A percentile compares a stretch with the other conserved stretches of the same genome.
Evolutionary conservation across 768 basidiomycete species (phyloP).

Genomic region (Leucocoprinus leucothites): DNA sequence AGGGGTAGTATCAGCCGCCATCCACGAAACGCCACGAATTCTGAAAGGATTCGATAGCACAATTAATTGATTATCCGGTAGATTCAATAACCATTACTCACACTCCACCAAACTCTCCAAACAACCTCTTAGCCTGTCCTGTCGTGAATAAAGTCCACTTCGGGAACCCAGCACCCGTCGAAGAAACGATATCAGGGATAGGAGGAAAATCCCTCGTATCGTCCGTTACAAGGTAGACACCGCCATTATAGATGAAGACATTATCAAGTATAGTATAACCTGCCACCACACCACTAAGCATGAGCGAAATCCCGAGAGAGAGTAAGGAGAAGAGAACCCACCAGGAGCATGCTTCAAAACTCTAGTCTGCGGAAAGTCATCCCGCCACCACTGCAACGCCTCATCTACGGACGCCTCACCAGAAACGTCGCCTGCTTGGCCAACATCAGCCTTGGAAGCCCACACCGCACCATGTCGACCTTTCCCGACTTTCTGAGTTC

Average conservation of each 20-base stretch:
- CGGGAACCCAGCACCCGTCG: constrained; percentile 29
- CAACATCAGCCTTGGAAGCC: constrained; percentile 31
- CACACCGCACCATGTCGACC: constrained; percentile 44
- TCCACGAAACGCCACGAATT: constrained; percentile 68
- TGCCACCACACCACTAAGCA: constrained; percentile 22
- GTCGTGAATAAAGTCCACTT: constrained; percentile 62
- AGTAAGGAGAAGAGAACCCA: constrained; percentile 25
- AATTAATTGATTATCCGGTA: background rate
- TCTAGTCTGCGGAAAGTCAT: constrained; percentile 51
- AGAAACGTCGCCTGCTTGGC: constrained; percentile 22
- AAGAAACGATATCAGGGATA: constrained; percentile 47
- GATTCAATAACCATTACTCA: constrained; percentile 23
- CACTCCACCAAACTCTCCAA: constrained; percentile 57
- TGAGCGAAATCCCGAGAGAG: too few relatives aligned
- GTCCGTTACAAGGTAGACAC: constrained; percentile 74
- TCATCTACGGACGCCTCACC: constrained; percentile 44
- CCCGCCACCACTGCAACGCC: constrained; percentile 54
- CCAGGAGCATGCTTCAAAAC: constrained; percentile 66
- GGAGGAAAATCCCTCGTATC: constrained; percentile 58
- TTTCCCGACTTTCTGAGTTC: constrained; percentile 38
- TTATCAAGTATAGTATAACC: constrained; percentile 86
- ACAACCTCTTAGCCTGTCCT: constrained; percentile 39
- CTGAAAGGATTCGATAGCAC: constrained; percentile 36
- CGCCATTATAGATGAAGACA: constrained; percentile 69
- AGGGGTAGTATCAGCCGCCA: constrained; percentile 50